Evolutionary conservation across 192 early-diverging fungal species (phyloP), one percentile per base, ranked within the genome.

Genomic region (Funneliformis geosporum): DNA sequence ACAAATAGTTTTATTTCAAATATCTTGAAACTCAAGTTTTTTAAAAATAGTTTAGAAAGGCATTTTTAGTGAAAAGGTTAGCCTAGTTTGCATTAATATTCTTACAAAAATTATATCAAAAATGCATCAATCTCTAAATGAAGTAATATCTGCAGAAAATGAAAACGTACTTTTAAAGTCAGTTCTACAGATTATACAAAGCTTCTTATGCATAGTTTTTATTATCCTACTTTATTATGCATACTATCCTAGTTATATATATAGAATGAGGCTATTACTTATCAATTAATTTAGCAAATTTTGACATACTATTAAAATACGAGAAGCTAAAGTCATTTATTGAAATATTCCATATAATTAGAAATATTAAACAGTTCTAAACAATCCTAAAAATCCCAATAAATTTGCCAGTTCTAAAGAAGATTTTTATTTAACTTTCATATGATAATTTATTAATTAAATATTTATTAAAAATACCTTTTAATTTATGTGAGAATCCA

Each of bases 221-320:
- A 1, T 81, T 46, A 0, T 67, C 60, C 6, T 76, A 65, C 50
- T 81, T 81, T 81, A 68, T 76, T 66, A 76, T 81, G 6, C 62
- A 46, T 42, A 55, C 64, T 6, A 76, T 81, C 23, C 73, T 81
- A 3, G 25, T 81, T 47, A n/a, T 76, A 2, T 81, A 81, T 27
- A 21, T 76, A 14, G 80, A 65, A 18, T 44, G 21, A 60, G 64
- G 64, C 43, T 81, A 68, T 68, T 81, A 81, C 43, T 0, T 33
- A 55, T 81, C 73, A 0, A 12, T 81, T 25, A 59, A 67, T 55
- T 76, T 81, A 61, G 7, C 73, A 1, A 28, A 81, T 1, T 76
- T 81, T n/a, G 6, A 81, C n/a, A 81, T 81, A 39, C 73, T 64
- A 55, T 68, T 46, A 18, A 80, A 46, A 42, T 80, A 80, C 68